Base-by-base conservation (phyloP, 2,329 filamentous ascomycete genomes). In the Fusarium mangiferae region DNA sequence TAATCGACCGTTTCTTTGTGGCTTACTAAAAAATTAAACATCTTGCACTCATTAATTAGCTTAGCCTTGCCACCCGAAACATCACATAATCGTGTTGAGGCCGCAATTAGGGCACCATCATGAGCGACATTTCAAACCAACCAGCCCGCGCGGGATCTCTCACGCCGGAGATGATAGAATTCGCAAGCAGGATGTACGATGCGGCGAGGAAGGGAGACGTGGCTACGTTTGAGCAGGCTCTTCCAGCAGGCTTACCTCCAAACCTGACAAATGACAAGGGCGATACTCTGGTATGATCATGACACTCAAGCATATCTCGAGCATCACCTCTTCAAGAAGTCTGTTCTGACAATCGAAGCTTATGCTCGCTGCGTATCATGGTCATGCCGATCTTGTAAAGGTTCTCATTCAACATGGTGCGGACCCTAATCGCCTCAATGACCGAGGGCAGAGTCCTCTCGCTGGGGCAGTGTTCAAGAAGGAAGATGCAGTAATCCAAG, bases 391-490 rank as follows among this genome's bases (percentile, higher is more conserved):
- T 0, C 86, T 92, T 0, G 90, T 91, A 33, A 84, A 83, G 52
- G 84, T 92, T 66, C 85, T 94, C 17, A 80, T 94, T 3, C 83
- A 88, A 35, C 85, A 90, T 66, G 90, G 90, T 4, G 91, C 91
- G 3, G 90, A 94, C 76, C 87, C 91, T 1, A 93, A 94, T 80
- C 84, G 87, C 3, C 78, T 93, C 35, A 94, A 94, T 71, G 92
- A 91, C 69, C 83, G 88, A 49, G 90, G 90, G 0, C 92, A 94
- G 81, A 92, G 90, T 70, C 90, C 90, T 1, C 84, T 94, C 7
- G 91, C 92, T 1, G 92, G 92, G 0, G 92, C 92, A 0, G 90
- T 94, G 14, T 94, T 94, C 80, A 94, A 94, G 81, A 89, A 89
- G 17, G 90, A 92, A 77, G 87, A 88, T 62, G 88, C 87, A 8